phyloP scores from a whole-genome alignment of 163 green algal genomes.

The Scenedesmus sp. region DNA sequence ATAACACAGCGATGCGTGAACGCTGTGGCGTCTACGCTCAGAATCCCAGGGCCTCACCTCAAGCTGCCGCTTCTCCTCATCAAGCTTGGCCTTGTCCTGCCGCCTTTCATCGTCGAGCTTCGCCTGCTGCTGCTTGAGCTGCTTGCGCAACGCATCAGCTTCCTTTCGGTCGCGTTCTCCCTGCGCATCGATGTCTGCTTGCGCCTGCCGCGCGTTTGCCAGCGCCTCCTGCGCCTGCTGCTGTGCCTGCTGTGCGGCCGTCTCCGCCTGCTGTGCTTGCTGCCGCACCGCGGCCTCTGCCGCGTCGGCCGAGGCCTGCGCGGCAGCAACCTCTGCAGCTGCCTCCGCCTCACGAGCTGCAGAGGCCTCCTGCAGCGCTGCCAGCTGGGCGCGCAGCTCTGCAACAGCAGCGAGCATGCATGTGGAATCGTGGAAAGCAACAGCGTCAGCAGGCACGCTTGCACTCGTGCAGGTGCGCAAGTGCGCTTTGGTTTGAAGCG shows the following conservation, averaged over 20 bases:
- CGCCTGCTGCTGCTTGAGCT: conserved; percentile 8
- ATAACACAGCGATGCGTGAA: background rate
- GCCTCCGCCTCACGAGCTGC: background rate
- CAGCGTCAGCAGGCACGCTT: too few species aligned
- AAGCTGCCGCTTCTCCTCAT: conserved; percentile 11
- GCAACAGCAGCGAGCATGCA: background rate
- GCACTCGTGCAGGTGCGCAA: background rate
- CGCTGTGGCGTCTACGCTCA: background rate
- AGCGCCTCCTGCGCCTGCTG: background rate
- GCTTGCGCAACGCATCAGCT: background rate
- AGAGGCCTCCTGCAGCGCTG: background rate
- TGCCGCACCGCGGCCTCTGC: background rate
- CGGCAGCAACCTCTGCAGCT: background rate
- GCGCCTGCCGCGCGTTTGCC: background rate
- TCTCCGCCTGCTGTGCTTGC: conserved; percentile 9
- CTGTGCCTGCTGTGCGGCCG: background rate
- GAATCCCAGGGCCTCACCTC: background rate
- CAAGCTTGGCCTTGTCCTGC: background rate
- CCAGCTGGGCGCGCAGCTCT: conserved; percentile 24
- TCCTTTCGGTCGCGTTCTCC: background rate
- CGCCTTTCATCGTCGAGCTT: background rate
- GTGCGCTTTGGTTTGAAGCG: background rate
- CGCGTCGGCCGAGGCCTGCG: background rate
- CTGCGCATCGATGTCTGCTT: background rate
- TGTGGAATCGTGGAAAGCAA: background rate